A percentile compares a stretch with the other conserved stretches of the same genome.
phyloP scores from a whole-genome alignment of 192 early-diverging fungal species.

The Podila horticola region DNA sequence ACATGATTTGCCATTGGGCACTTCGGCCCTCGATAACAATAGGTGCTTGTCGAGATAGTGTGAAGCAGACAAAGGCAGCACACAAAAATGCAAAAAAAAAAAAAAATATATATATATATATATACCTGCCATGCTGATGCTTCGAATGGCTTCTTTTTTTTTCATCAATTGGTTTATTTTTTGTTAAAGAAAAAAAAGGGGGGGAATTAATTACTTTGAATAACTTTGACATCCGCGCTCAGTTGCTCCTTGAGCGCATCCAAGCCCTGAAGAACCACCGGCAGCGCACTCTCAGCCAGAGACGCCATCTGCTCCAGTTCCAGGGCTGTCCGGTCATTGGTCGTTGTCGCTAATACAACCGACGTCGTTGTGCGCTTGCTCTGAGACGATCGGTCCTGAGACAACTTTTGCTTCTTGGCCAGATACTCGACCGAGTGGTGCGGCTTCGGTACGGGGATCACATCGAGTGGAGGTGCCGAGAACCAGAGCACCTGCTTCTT shows the following conservation, averaged over 20 bases:
- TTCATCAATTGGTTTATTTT: neutral
- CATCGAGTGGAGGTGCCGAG: slow-evolving; percentile 53
- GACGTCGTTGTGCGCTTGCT: neutral
- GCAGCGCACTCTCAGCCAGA: neutral
- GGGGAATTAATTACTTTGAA: slow-evolving; percentile 24
- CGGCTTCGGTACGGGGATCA: slow-evolving; percentile 43
- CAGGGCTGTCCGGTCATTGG: neutral
- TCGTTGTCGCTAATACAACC: neutral
- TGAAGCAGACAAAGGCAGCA: too few species aligned
- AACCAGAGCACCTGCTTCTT: slow-evolving; percentile 54
- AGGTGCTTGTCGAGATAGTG: too few species aligned
- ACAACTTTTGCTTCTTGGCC: slow-evolving; percentile 11
- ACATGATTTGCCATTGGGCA: too few species aligned
- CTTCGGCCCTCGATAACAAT: too few species aligned
- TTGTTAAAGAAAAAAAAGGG: neutral
- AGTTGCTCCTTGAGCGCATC: slow-evolving; percentile 34
- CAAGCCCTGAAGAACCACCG: slow-evolving; percentile 5
- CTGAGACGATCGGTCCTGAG: neutral
- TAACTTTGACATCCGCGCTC: slow-evolving; percentile 24
- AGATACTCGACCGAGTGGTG: slow-evolving; percentile 54
- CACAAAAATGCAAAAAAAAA: too few species aligned
- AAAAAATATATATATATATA: too few species aligned
- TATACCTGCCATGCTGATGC: too few species aligned
- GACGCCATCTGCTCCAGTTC: neutral
- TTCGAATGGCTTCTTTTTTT: too few species aligned